Conservation (phyloP, 2,329 filamentous ascomycete genomes). For the Periglandula ipomoeae region DNA sequence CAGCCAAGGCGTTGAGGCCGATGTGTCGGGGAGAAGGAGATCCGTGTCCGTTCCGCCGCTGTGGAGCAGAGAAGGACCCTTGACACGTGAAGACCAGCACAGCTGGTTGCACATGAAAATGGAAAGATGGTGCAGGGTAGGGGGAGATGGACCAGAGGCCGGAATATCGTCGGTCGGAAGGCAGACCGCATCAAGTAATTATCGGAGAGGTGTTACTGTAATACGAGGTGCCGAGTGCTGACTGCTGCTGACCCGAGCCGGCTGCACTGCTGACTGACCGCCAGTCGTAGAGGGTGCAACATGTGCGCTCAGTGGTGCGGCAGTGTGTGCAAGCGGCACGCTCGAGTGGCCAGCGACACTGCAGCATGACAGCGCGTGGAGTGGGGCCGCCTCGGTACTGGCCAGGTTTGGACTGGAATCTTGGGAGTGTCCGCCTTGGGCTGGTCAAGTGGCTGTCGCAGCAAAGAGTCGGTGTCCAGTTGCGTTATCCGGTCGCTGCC, state of each 20-base stretch:
- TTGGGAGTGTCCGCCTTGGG: not conserved
- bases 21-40: not conserved
- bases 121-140: slow-evolving; percentile 2
- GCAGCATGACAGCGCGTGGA: not conserved
- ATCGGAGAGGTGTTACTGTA: no score
- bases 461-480: not conserved
- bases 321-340: no score
- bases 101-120: no score
- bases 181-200: no score
- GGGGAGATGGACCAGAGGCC: not conserved
- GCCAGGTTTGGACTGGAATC: no score
- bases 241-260: no score
- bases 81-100: slow-evolving; percentile 4
- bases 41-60: not conserved
- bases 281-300: not conserved
- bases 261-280: not conserved
- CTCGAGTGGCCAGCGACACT: not conserved
- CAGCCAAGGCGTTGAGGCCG: not conserved
- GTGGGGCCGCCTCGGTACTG: slow-evolving; percentile 6
- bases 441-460: not conserved
- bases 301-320: no score
- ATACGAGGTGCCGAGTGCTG: not conserved
- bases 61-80: not conserved
- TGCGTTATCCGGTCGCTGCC: not conserved
- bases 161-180: not conserved